A percentile compares a stretch with the other conserved stretches of the same genome.
phyloP scores from a whole-genome alignment of 2,329 filamentous ascomycete species.

The Penicillium sp. region DNA sequence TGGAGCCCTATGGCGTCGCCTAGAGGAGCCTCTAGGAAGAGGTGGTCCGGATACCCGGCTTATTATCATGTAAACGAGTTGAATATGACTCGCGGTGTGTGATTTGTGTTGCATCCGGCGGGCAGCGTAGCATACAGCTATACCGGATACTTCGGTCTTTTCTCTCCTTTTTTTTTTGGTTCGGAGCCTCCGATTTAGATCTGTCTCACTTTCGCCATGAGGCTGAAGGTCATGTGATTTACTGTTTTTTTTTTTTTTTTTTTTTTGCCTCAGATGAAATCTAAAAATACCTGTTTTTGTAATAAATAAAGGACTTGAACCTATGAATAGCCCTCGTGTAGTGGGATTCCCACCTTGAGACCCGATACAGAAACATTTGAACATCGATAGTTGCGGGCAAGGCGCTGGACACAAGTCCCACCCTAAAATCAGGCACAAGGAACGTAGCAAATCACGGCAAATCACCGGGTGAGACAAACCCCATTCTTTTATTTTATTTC shows the following conservation, averaged over 20 bases:
- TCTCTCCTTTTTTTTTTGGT: background rate
- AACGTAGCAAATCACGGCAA: background rate
- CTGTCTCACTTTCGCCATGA: background rate
- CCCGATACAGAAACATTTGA: background rate
- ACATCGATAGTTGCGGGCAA: background rate
- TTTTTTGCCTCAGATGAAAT: background rate
- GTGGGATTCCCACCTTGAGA: background rate
- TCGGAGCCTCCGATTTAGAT: background rate
- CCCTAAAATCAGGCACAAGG: background rate
- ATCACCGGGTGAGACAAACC: background rate
- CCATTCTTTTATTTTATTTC: background rate
- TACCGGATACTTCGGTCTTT: background rate
- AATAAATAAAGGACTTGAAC: background rate
- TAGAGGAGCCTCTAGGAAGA: background rate
- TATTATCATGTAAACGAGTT: background rate
- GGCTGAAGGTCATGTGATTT: slow-evolving; percentile 4
- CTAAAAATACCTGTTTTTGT: background rate
- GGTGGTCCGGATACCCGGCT: background rate
- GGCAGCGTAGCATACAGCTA: background rate
- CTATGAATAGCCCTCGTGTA: background rate
- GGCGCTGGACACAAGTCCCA: background rate
- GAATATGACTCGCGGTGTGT: background rate
- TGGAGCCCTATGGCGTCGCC: background rate
- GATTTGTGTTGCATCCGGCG: background rate
- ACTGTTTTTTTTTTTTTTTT: background rate